Evolutionary conservation across 495 filamentous ascomycete genomes (phyloP), one percentile per base, ranked within the genome.

Genomic region (Penicillium canariense): DNA sequence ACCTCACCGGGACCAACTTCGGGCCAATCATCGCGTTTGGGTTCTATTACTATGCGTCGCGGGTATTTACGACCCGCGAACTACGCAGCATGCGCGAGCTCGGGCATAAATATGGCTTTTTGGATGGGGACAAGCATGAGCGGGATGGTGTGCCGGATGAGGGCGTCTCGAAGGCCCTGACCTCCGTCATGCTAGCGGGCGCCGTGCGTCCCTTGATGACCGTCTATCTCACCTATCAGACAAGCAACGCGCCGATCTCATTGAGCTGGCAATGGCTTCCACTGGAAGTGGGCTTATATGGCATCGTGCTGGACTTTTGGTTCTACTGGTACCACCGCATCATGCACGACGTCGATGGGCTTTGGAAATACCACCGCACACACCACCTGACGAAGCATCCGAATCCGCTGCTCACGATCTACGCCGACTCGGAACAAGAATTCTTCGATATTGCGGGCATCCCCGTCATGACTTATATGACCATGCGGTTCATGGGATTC

Each of bases 231-330:
- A 35, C 62, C 10, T 65, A 65, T 15, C 38, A 45, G n/a, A 40
- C 42, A 10, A 42, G 34, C 26, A 36, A 56, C 31, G 50, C 50
- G 0, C 63, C 63, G 2, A 11, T 48, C 8, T 50, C 42, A 3
- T 89, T 74, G 65, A 83, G 89, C 44, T 73, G 65, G 65, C 46
- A 30, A 11, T 68, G 62, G 60, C 61, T 73, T 18, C 53, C 62
- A 9, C 40, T 73, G 6, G 58, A 73, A 28, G 62, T 62, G 7
- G 65, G 70, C 34, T 52, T 73, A 2, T 73, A 73, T 31, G 59
- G 56, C 10, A 51, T 71, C 38, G 57, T 69, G 22, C 61, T 73
- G 17, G 70, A 73, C 52, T 73, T 73, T 34, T 73, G 70, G 70
- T 73, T 62, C 59, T 73, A 73, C 48, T 58, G 54, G 55, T 69